Evolutionary conservation across 2,329 filamentous ascomycete species (phyloP).

Genomic region (Orbilia javanica): DNA sequence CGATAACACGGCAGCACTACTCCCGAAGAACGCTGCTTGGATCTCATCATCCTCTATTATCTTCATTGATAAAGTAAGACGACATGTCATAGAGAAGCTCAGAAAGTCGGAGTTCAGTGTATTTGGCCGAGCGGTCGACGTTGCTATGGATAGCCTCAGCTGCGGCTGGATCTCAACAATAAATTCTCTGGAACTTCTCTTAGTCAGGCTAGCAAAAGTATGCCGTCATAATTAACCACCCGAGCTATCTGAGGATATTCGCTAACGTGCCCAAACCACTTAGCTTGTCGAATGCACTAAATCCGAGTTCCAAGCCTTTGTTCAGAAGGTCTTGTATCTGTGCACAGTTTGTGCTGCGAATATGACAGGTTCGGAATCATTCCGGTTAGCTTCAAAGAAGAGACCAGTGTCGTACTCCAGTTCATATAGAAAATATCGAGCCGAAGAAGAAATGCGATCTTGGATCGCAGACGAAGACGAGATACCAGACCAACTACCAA

Average conservation of each 20-base stretch:
- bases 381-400: conserved; percentile 28
- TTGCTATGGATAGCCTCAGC: conserved; percentile 47
- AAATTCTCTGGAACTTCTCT: conserved; percentile 22
- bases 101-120: conserved; percentile 19
- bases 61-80: conserved; percentile 47
- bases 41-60: conserved; percentile 43
- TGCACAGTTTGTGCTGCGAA: conserved; percentile 47
- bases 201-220: conserved; percentile 49
- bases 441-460: conserved; percentile 3
- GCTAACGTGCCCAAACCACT: neutral
- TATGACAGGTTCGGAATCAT: conserved; percentile 39
- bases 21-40: conserved; percentile 46
- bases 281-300: conserved; percentile 52
- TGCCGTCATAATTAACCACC: neutral
- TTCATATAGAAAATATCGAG: conserved; percentile 6
- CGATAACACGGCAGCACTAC: conserved; percentile 38
- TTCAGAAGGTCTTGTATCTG: conserved; percentile 38
- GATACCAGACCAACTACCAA: conserved; percentile 30
- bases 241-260: neutral
- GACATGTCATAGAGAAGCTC: conserved; percentile 36
- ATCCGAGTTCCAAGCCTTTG: conserved; percentile 37
- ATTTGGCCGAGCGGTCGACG: conserved; percentile 39
- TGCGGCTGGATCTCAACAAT: conserved; percentile 55
- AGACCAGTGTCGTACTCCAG: conserved; percentile 10
- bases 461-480: conserved; percentile 55